Conservation (phyloP, 2,329 filamentous ascomycete genomes). For the Aspergillus hiratsukae region DNA sequence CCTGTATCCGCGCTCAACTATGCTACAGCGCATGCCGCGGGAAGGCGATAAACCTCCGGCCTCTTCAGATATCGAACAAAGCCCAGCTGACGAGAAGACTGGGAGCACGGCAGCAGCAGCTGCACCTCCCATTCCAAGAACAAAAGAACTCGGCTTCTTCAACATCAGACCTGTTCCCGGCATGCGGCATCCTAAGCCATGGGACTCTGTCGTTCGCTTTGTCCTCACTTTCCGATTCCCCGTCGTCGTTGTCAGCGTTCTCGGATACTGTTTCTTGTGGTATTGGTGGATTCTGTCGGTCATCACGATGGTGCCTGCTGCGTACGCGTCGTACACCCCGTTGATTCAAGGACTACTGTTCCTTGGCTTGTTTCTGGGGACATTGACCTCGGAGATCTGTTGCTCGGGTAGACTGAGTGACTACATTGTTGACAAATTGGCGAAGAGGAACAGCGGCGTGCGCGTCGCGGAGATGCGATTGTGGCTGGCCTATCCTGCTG, state of each 20-base stretch:
- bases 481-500: constrained; percentile 54
- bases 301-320: constrained; percentile 51
- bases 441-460: constrained; percentile 41
- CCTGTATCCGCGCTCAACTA: constrained; percentile 50
- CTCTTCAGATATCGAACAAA: constrained; percentile 25
- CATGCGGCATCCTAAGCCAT: constrained; percentile 49
- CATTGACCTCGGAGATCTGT: constrained; percentile 48
- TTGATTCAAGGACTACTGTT: constrained; percentile 52
- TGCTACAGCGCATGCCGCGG: constrained; percentile 39
- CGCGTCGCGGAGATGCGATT: constrained; percentile 52
- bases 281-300: constrained; percentile 56
- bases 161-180: constrained; percentile 47
- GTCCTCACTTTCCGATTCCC: constrained; percentile 45
- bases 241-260: constrained; percentile 43
- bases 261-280: constrained; percentile 51
- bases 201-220: constrained; percentile 45
- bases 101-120: not conserved
- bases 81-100: constrained; percentile 2
- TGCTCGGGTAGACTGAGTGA: constrained; percentile 54
- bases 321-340: constrained; percentile 47
- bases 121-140: constrained; percentile 28
- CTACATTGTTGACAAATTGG: constrained; percentile 44
- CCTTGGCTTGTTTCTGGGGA: constrained; percentile 52
- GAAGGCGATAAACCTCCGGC: not conserved
- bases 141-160: constrained; percentile 43